Evolutionary conservation across 2,329 filamentous ascomycete genomes (phyloP), one percentile per base, ranked within the genome.

Genomic region (Calonectria pteridis): DNA sequence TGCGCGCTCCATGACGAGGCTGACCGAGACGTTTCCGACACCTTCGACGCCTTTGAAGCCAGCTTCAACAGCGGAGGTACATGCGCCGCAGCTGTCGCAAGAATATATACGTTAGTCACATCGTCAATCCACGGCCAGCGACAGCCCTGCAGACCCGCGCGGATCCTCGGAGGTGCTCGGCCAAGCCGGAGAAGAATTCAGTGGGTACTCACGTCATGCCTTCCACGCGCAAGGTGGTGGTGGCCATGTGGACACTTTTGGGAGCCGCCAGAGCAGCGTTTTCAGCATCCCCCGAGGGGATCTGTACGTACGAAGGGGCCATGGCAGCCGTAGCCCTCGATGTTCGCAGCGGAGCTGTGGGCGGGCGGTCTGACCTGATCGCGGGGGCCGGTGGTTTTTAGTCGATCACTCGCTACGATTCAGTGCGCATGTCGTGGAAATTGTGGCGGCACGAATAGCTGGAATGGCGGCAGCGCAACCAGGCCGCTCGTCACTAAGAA

Each of bases 1-100:
- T n/a, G 96, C 97, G 73, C 96, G 92, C 84, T 98, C 96, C 92
- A 98, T 98, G 70, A 98, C 94, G 79, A 99, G 87, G 83, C 95
- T 98, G 80, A 99, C 94, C 13, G 95, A 97, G 73, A 98, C 95
- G 79, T 90, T 95, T 76, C 94, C 94, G 13, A 97, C 92, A 69
- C 97, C 96, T 49, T 93, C 89, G 6, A 98, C 90, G 77, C 91
- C 91, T 81, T 95, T 94, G 86, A 99, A 98, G 77, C 94, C 97
- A 73, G 93, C 91, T 88, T 98, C 96, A 79, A 99, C 93, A n/a
- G 97, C 93, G 55, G 96, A 97, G 33, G 96, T 98, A 84, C 97
- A 99, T 79, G 96, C 94, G 82, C 96, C 96, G 86, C 97, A 99
- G 77, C 90, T 92, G 89, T 90, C 88, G 90, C 31, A 88, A 90